Evolutionary conservation across 257 asterid species (phyloP).

Genomic region (Catharanthus roseus): DNA sequence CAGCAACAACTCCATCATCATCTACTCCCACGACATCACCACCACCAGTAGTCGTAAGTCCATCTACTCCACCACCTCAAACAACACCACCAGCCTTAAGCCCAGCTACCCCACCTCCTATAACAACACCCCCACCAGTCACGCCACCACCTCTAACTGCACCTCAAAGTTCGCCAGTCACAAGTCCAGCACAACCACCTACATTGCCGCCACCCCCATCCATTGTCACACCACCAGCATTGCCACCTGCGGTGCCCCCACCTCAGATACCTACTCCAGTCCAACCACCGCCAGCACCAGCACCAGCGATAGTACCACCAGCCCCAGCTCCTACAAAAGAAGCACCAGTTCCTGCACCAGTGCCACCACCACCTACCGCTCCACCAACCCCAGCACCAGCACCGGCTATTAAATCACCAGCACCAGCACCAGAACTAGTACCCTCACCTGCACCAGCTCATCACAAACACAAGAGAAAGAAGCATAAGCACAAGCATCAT

Average conservation of each 20-base stretch:
- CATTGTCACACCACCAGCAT: constrained; percentile 26
- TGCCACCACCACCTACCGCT: constrained; percentile 55
- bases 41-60: constrained; percentile 36
- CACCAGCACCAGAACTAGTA: constrained; percentile 36
- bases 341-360: constrained; percentile 43
- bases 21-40: constrained; percentile 45
- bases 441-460: constrained; percentile 64
- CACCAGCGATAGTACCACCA: constrained; percentile 38
- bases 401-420: too few species aligned
- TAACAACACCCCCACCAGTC: constrained; percentile 36
- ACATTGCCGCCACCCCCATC: constrained; percentile 28
- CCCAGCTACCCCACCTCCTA: constrained; percentile 46
- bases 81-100: constrained; percentile 31
- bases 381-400: too few species aligned
- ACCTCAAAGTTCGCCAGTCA: constrained; percentile 44
- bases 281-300: constrained; percentile 43
- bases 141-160: constrained; percentile 42
- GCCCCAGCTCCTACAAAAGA: constrained; percentile 47
- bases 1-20: constrained; percentile 29
- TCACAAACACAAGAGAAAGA: constrained; percentile 33
- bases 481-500: constrained; percentile 35
- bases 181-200: constrained; percentile 55
- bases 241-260: constrained; percentile 46
- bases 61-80: constrained; percentile 42
- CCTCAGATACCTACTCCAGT: constrained; percentile 34